These are phyloP conservation scores for Yamadazyma nakazawae DNA, from an alignment of 805 yeast genomes.

Conservation along the genomic window DNA sequence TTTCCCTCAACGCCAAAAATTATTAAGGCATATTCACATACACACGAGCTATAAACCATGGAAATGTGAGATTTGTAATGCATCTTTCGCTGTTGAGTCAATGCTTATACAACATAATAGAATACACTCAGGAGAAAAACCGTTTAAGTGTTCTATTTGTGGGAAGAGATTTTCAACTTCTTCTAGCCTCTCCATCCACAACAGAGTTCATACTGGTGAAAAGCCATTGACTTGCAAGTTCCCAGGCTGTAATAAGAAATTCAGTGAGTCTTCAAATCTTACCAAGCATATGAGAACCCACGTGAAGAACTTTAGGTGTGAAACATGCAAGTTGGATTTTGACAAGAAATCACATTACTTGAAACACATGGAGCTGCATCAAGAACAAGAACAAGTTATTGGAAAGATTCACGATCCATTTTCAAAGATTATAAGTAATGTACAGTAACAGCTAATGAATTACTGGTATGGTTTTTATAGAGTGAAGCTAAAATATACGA, in stretches of 20 bases:
- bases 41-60: constrained; percentile 86
- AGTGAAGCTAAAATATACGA: background rate
- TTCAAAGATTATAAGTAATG: background rate
- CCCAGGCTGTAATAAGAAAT: constrained; percentile 79
- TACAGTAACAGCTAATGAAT: background rate
- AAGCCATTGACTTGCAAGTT: constrained; percentile 78
- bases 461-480: background rate
- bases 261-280: constrained; percentile 85
- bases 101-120: constrained; percentile 80
- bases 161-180: constrained; percentile 78
- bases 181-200: constrained; percentile 78
- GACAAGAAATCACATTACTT: constrained; percentile 2
- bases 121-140: constrained; percentile 87
- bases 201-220: constrained; percentile 85
- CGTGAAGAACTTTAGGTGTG: constrained; percentile 17
- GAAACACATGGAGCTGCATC: constrained; percentile 8
- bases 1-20: constrained; percentile 82
- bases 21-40: constrained; percentile 79
- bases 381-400: background rate
- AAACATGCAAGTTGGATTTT: constrained; percentile 3
- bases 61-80: constrained; percentile 65
- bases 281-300: constrained; percentile 87
- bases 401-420: background rate
- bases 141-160: constrained; percentile 71
- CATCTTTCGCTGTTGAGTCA: constrained; percentile 70